Evolutionary conservation across 139 green algal species (phyloP).

Genomic region (Chlamydomonas urium): DNA sequence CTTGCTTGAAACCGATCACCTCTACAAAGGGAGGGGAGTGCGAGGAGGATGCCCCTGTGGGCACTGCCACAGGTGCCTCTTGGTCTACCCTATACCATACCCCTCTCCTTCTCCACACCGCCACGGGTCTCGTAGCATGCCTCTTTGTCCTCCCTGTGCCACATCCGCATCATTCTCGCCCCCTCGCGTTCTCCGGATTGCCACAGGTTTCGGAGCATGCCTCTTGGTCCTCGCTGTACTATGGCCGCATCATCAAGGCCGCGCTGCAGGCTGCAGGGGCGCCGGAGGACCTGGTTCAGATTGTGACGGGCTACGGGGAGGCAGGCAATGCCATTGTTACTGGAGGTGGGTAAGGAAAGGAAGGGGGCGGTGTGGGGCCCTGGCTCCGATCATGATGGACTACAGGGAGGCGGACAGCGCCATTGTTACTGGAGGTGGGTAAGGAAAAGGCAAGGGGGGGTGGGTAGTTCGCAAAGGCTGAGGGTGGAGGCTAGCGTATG

Average conservation of each 20-base stretch:
- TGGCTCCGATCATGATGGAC: slow-evolving; percentile 92
- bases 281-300: slow-evolving; percentile 83
- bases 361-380: too few relatives aligned
- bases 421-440: slow-evolving; percentile 68
- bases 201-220: slow-evolving; percentile 84
- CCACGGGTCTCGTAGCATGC: not conserved
- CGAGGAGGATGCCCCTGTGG: too few relatives aligned
- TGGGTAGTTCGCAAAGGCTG: too few relatives aligned
- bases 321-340: slow-evolving; percentile 87
- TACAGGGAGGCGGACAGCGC: slow-evolving; percentile 88
- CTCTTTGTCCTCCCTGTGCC: not conserved
- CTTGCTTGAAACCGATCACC: too few relatives aligned
- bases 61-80: too few relatives aligned
- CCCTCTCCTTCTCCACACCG: not conserved
- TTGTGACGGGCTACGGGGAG: slow-evolving; percentile 88
- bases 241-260: slow-evolving; percentile 73
- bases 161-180: not conserved
- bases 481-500: too few relatives aligned
- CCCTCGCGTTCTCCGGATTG: too few relatives aligned
- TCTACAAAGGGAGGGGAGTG: too few relatives aligned
- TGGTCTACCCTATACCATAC: too few relatives aligned
- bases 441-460: too few relatives aligned
- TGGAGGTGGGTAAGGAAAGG: slow-evolving; percentile 36
- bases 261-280: slow-evolving; percentile 80
- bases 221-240: slow-evolving; percentile 81